Conservation (phyloP, 352 stramenopile genomes). For the Elongisporangium prolatum region DNA sequence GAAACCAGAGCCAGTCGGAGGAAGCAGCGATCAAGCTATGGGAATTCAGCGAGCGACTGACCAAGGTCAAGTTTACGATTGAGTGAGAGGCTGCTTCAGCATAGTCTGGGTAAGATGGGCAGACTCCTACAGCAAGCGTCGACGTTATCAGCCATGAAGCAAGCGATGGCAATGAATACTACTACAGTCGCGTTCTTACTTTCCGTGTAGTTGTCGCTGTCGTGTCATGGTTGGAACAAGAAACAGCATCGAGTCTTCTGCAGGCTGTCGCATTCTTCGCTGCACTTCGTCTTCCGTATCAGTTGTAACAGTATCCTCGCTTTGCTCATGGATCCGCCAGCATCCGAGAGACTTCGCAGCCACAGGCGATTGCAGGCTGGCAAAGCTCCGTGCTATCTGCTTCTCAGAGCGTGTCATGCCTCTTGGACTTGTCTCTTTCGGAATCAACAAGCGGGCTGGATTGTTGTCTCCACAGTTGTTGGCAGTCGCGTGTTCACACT, state of each 20-base stretch:
- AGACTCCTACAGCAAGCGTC: background rate
- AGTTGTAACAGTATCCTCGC: background rate
- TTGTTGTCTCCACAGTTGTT: conserved; percentile 7
- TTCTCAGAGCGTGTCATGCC: conserved; percentile 24
- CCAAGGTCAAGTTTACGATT: conserved; percentile 20
- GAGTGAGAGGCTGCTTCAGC: conserved; percentile 3
- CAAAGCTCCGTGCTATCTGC: conserved; percentile 24
- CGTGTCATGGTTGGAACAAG: conserved; percentile 36
- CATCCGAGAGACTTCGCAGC: conserved; percentile 21
- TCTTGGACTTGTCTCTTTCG: conserved; percentile 2
- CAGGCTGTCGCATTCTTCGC: background rate
- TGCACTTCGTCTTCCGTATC: background rate
- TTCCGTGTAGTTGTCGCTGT: conserved; percentile 34
- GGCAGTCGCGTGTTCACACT: conserved; percentile 6
- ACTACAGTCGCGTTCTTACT: conserved; percentile 11
- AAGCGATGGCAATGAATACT: background rate
- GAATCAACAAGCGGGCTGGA: background rate
- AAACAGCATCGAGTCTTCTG: conserved; percentile 21
- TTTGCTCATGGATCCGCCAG: background rate
- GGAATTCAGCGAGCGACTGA: conserved; percentile 35
- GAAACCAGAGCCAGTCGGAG: conserved; percentile 18
- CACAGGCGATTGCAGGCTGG: conserved; percentile 23
- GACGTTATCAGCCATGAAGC: background rate
- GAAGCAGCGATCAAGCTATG: conserved; percentile 22
- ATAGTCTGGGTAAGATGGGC: background rate